Conservation (phyloP, 2,329 filamentous ascomycete species). For the Fusarium acutatum region DNA sequence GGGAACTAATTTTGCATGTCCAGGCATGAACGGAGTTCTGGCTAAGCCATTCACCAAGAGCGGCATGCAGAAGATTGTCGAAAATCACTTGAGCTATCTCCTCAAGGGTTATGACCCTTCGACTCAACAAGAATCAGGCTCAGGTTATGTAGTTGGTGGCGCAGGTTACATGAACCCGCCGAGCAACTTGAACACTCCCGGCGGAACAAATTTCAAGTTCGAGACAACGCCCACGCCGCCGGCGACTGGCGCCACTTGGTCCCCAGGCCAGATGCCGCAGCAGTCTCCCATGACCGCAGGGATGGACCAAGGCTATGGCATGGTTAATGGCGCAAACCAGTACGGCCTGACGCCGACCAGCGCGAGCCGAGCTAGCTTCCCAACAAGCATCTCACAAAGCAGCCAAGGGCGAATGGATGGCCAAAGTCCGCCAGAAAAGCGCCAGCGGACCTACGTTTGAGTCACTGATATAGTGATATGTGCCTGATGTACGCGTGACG, state of each 20-base stretch:
- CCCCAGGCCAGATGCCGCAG: conserved; percentile 61
- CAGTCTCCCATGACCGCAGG: conserved; percentile 53
- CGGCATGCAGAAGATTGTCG: conserved; percentile 83
- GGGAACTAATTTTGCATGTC: conserved; percentile 21
- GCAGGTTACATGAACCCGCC: conserved; percentile 49
- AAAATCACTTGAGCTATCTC: conserved; percentile 87
- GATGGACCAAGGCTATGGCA: conserved; percentile 58
- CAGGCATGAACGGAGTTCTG: conserved; percentile 97
- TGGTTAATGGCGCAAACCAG: conserved; percentile 53
- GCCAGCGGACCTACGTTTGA: conserved; percentile 53
- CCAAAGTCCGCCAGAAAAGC: conserved; percentile 60
- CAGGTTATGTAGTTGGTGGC: conserved; percentile 46
- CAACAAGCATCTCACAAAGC: conserved; percentile 35
- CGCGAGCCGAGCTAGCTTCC: conserved; percentile 42
- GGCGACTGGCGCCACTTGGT: conserved; percentile 58
- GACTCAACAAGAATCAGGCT: conserved; percentile 51
- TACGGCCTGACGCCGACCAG: conserved; percentile 48
- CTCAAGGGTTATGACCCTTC: conserved; percentile 69
- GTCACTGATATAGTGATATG: background rate
- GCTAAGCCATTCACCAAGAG: conserved; percentile 96
- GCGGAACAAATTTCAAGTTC: conserved; percentile 54
- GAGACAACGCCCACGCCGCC: conserved; percentile 66
- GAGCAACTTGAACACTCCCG: conserved; percentile 37
- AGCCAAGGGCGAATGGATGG: conserved; percentile 46
- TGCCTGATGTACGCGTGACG: conserved; percentile 22